phyloP scores from a whole-genome alignment of 768 basidiomycete genomes.

The Dioszegia hungarica region DNA sequence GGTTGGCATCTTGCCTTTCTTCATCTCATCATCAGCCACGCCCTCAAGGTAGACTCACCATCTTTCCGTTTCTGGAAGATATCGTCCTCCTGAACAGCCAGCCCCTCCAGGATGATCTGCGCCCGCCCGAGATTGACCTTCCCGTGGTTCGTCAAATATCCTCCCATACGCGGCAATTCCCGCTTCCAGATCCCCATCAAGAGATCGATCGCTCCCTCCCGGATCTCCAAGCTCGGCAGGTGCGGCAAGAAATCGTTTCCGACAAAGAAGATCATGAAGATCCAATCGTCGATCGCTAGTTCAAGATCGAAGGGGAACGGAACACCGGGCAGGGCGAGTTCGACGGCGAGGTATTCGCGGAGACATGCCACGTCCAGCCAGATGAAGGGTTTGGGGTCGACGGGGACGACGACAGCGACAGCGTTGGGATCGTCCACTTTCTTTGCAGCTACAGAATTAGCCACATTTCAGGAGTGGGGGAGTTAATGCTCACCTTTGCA shows the following conservation, averaged over 20 bases:
- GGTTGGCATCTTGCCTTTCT: constrained; percentile 84
- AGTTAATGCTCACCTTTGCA: constrained; percentile 64
- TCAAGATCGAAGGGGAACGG: constrained; percentile 89
- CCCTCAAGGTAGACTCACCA: constrained; percentile 58
- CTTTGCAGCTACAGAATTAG: constrained; percentile 53
- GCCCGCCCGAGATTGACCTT: constrained; percentile 75
- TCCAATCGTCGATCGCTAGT: constrained; percentile 98
- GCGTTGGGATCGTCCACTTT: constrained; percentile 57
- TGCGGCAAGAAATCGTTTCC: constrained; percentile 94
- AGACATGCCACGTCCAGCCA: constrained; percentile 95
- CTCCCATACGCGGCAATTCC: constrained; percentile 92
- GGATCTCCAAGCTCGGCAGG: constrained; percentile 94
- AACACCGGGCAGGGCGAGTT: constrained; percentile 73
- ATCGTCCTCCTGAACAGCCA: constrained; percentile 90
- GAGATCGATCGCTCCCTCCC: constrained; percentile 98
- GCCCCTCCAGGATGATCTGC: constrained; percentile 90
- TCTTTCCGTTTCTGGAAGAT: constrained; percentile 90
- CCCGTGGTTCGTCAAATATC: constrained; percentile 92
- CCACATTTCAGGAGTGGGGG: not conserved
- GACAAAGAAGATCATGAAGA: constrained; percentile 98
- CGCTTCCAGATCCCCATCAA: constrained; percentile 91
- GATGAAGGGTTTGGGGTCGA: constrained; percentile 91
- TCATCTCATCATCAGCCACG: constrained; percentile 61
- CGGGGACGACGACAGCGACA: constrained; percentile 53
- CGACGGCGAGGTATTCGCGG: constrained; percentile 96